Percentiles rank a stretch among this genome's conserved stretches.
phyloP scores from a whole-genome alignment of 306 rosid species.

The Echinosophora koreensis region DNA sequence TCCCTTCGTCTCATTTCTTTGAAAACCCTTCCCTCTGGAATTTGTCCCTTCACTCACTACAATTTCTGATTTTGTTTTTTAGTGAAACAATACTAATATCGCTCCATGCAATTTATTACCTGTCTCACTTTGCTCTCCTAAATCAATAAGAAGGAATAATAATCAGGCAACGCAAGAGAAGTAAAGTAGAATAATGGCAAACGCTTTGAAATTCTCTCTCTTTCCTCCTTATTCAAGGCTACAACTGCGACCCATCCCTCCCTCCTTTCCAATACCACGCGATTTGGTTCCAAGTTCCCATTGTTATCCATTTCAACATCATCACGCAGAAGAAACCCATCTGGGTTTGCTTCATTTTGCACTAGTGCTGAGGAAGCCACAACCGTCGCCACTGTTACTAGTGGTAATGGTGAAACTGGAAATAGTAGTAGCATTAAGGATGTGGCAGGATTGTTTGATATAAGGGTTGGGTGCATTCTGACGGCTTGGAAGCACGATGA shows the following conservation, averaged over 20 bases:
- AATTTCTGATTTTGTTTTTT: background rate
- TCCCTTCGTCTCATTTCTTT: too few species aligned
- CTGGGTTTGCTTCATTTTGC: conserved; percentile 51
- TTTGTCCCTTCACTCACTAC: too few species aligned
- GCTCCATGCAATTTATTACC: too few species aligned
- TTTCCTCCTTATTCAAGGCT: conserved; percentile 38
- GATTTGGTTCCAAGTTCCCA: conserved; percentile 38
- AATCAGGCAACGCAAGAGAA: too few species aligned
- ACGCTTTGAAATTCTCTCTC: conserved; percentile 50
- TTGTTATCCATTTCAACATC: conserved; percentile 41
- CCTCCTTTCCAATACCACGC: conserved; percentile 28
- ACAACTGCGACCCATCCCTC: conserved; percentile 14
- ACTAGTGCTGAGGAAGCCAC: background rate
- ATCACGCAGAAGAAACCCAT: background rate
- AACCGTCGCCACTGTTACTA: background rate
- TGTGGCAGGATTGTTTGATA: conserved; percentile 74
- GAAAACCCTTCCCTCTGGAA: too few species aligned
- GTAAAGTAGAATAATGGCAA: conserved; percentile 37
- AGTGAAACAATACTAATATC: background rate
- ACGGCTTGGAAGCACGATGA: conserved; percentile 91
- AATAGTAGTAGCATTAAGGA: conserved; percentile 52
- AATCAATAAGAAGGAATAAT: too few species aligned
- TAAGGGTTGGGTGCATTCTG: conserved; percentile 80
- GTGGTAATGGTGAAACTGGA: conserved; percentile 32
- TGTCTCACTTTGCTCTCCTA: background rate